Evolutionary conservation across 805 yeast species (phyloP).

Genomic region (Teunomyces kruisii): DNA sequence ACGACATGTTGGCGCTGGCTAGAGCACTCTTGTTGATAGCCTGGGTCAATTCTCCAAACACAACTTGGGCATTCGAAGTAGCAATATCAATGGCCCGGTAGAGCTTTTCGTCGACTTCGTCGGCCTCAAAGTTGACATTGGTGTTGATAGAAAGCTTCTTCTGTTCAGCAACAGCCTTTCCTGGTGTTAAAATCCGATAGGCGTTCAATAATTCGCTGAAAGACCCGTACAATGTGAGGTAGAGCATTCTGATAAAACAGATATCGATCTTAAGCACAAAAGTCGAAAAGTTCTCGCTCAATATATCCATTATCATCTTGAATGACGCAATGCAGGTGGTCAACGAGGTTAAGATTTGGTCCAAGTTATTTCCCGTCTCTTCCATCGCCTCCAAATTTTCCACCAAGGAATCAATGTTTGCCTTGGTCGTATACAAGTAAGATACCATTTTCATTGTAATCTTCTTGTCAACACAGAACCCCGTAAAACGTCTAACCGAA

Average conservation of each 20-base stretch:
- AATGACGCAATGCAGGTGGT: constrained; percentile 45
- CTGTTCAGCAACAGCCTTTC: background rate
- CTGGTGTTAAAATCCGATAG: constrained; percentile 44
- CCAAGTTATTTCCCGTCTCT: constrained; percentile 31
- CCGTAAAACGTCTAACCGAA: constrained; percentile 54
- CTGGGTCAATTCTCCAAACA: constrained; percentile 68
- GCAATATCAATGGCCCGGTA: constrained; percentile 65
- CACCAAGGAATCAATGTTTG: constrained; percentile 56
- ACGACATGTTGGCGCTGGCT: constrained; percentile 34
- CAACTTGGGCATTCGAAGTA: constrained; percentile 69
- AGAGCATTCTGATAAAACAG: constrained; percentile 62
- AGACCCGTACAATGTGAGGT: constrained; percentile 59
- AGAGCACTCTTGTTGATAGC: constrained; percentile 67
- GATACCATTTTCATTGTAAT: constrained; percentile 55
- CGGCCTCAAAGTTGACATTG: constrained; percentile 25
- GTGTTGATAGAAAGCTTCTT: constrained; percentile 23
- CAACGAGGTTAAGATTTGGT: constrained; percentile 29
- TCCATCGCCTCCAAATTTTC: constrained; percentile 55
- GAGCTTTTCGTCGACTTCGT: constrained; percentile 64
- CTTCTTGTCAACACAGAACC: constrained; percentile 57
- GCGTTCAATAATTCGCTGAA: constrained; percentile 70
- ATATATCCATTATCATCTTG: constrained; percentile 47
- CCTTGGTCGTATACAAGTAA: constrained; percentile 49
- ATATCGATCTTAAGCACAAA: constrained; percentile 61
- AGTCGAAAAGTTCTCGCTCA: constrained; percentile 47